Evolutionary conservation across 176 grass and related monocot genomes (phyloP), one percentile per base, ranked within the genome.

Genomic region (Paspalum vaginatum): DNA sequence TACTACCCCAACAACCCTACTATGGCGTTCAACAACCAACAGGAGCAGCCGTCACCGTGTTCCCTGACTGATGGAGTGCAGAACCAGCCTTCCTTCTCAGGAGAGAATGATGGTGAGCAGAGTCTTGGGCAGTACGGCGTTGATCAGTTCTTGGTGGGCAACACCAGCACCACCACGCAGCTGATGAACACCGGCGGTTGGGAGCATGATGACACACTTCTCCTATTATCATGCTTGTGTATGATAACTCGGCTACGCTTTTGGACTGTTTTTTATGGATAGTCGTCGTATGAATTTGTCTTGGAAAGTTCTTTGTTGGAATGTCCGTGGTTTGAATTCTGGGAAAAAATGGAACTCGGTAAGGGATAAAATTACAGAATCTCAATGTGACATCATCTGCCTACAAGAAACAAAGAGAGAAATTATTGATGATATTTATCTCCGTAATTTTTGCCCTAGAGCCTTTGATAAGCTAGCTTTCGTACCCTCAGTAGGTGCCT

Each of bases 401-500:
- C 48, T 50, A 1, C 48, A 50, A 16, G 48, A 56, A 21, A 57
- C 54, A 1, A 57, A 57, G 1, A 9, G 2, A 10, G n/a, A 57
- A 2, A 0, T 1, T 2, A 22, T 57, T 1, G 54, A 57, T 3
- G 0, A 3, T 0, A 0, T 0, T 0, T 57, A 9, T 6, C n/a
- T 57, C 2, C n/a, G 4, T 6, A 57, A 9, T 1, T 3, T 57
- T 8, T 21, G 20, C n/a, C 7, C 18, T 9, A 1, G 1, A 2
- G 7, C n/a, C 0, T 57, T 21, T 57, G 54, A 21, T 3, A 10
- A 0, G 4, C 21, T 57, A 0, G 2, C 7, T 1, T 57, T 57
- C 1, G 0, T 9, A 0, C 54, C 20, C 0, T 57, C 54, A 0
- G n/a, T 10, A 0, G 54, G 54, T 2, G 54, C 54, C 0, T 57